Evolutionary conservation across 1,139 yeast species (phyloP).

Genomic region (Candida sanyaensis): DNA sequence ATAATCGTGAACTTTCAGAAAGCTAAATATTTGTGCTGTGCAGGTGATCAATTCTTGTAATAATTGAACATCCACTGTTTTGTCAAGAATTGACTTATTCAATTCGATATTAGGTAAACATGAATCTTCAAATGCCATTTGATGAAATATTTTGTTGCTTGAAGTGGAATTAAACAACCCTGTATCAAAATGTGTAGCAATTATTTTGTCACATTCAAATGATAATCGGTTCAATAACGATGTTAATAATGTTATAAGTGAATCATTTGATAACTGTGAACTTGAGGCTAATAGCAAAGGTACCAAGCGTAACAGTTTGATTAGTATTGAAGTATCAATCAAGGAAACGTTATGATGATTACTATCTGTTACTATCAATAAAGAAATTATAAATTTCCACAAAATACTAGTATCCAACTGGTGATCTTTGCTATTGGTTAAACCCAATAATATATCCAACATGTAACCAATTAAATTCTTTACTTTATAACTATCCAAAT

Average conservation of each 20-base stretch:
- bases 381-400: constrained; percentile 27
- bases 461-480: constrained; percentile 20
- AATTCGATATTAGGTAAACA: constrained; percentile 28
- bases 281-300: constrained; percentile 23
- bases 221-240: constrained; percentile 23
- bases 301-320: constrained; percentile 27
- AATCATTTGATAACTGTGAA: constrained; percentile 7
- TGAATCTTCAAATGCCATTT: constrained; percentile 22
- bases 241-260: constrained; percentile 20
- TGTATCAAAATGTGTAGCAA: constrained; percentile 16
- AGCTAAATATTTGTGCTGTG: constrained; percentile 33
- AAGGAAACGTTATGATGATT: constrained; percentile 9
- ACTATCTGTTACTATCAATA: constrained; percentile 20
- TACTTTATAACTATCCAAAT: constrained; percentile 8
- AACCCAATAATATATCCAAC: constrained; percentile 26
- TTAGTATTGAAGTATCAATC: constrained; percentile 16
- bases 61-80: constrained; percentile 18
- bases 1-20: constrained; percentile 21
- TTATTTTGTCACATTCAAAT: constrained; percentile 22
- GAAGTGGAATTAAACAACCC: constrained; percentile 11
- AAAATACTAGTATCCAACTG: constrained; percentile 17
- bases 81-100: constrained; percentile 17
- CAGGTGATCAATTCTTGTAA: constrained; percentile 25
- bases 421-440: constrained; percentile 22
- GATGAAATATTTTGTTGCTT: constrained; percentile 16